Evolutionary conservation across 1,139 yeast species (phyloP).

Genomic region (Lodderomyces elongisporus): DNA sequence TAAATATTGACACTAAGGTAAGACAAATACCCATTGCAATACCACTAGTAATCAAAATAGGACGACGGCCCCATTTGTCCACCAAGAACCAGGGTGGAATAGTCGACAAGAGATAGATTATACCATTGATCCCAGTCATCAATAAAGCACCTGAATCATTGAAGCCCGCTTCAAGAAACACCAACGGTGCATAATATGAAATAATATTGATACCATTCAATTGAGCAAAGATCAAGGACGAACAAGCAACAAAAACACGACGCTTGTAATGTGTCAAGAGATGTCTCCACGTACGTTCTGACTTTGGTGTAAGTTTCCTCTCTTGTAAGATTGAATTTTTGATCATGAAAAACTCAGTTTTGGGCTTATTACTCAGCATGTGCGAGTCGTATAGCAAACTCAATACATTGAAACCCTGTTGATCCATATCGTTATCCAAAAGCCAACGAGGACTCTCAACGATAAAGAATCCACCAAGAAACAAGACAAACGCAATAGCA

Average conservation of each 20-base stretch:
- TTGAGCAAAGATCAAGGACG: constrained; percentile 51
- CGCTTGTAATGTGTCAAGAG: constrained; percentile 35
- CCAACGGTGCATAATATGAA: constrained; percentile 53
- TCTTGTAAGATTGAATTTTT: constrained; percentile 69
- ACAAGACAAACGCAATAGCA: constrained; percentile 38
- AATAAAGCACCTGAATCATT: constrained; percentile 44
- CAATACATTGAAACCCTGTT: constrained; percentile 62
- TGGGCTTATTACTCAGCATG: constrained; percentile 41
- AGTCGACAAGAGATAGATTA: constrained; percentile 44
- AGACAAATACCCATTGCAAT: constrained; percentile 43
- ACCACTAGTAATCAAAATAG: constrained; percentile 48
- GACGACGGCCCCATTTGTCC: constrained; percentile 52
- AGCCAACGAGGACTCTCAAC: constrained; percentile 57
- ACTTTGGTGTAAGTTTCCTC: constrained; percentile 35
- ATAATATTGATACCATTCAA: constrained; percentile 54
- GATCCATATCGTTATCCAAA: constrained; percentile 46
- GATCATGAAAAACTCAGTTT: constrained; percentile 62
- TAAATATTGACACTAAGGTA: constrained; percentile 34
- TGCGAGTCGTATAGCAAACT: constrained; percentile 70
- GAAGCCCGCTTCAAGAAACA: constrained; percentile 50
- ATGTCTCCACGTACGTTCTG: constrained; percentile 41
- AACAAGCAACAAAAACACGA: constrained; percentile 45
- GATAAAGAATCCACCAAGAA: constrained; percentile 48
- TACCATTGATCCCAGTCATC: constrained; percentile 50
- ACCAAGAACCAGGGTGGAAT: constrained; percentile 54